Evolutionary conservation across 306 rosid genomes (phyloP).

Genomic region (Trifolium fragiferum): DNA sequence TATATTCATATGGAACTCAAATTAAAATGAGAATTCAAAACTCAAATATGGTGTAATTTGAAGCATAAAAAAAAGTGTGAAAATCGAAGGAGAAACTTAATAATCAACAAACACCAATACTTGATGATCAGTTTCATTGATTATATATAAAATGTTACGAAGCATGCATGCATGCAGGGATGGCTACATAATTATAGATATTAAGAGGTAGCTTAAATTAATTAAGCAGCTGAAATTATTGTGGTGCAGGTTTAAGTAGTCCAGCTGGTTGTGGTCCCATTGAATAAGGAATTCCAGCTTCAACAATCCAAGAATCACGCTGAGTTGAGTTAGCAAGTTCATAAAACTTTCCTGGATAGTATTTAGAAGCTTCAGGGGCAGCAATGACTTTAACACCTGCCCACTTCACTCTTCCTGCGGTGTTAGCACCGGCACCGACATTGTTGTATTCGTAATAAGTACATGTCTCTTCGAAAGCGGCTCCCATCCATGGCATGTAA

Average conservation of each 20-base stretch:
- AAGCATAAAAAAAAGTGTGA: not conserved
- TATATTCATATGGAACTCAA: not conserved
- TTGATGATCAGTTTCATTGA: not conserved
- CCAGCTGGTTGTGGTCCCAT: constrained; percentile 33
- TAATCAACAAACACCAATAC: not conserved
- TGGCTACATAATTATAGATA: not conserved
- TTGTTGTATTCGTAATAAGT: constrained; percentile 59
- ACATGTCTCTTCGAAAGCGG: constrained; percentile 40
- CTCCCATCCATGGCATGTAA: constrained; percentile 68
- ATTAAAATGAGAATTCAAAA: not conserved
- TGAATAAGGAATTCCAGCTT: constrained; percentile 42
- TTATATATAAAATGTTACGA: not conserved
- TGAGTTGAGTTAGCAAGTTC: constrained; percentile 32
- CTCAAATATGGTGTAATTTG: not conserved
- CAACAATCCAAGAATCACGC: constrained; percentile 63
- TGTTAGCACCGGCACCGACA: constrained; percentile 58
- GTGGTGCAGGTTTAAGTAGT: not conserved
- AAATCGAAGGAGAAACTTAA: constrained; percentile 6
- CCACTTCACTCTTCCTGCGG: constrained; percentile 53
- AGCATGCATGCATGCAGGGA: constrained; percentile 19
- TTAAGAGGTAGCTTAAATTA: not conserved
- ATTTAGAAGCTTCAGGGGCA: constrained; percentile 36
- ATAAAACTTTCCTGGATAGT: constrained; percentile 45
- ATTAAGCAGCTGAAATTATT: not conserved
- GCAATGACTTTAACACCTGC: constrained; percentile 47